Evolutionary conservation across 2,329 filamentous ascomycete species (phyloP), one percentile per base, ranked within the genome.

Genomic region (Kalaharituber pfeilii): DNA sequence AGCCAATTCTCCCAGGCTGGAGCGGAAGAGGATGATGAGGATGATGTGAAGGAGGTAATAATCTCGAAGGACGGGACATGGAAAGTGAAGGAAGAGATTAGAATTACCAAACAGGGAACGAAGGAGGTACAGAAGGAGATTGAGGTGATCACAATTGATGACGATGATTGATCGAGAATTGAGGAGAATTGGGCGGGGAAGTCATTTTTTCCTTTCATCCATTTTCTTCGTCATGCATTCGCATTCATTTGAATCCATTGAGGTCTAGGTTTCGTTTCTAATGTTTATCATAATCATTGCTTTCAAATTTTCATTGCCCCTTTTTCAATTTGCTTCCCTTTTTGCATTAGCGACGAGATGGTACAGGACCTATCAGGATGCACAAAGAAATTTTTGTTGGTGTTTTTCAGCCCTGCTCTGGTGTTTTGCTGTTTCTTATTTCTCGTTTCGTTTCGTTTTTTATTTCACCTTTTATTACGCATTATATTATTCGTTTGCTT

Each of bases 71-170:
- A 59, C 39, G 57, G 57, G 6, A 58, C 29, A 15, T 59, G 57
- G 57, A 53, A 58, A 53, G 29, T 27, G 53, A 60, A 28, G 55
- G 56, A 22, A 45, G 52, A 39, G 57, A 55, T 24, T 49, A 45
- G 42, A 42, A 50, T 5, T 52, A 54, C 18, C 42, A 45, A 13
- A 50, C 57, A 22, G 36, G 26, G 36, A 33, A 25, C 29, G 25
- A 36, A 45, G 15, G 47, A 33, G 51, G 13, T 27, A 18, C 54
- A 53, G 28, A 56, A 52, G 36, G 53, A 58, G 22, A 47, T 59
- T 39, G 59, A 60, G 42, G 24, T 60, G 18, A 60, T 60, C 25
- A 57, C 51, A 44, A 45, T 60, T 33, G 57, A 59, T 42, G 58
- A 60, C 33, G 33, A 39, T 39, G 30, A 36, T 36, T n/a, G n/a